Conservation (phyloP, 2,329 filamentous ascomycete genomes). For the Pestalotiopsis sp. region DNA sequence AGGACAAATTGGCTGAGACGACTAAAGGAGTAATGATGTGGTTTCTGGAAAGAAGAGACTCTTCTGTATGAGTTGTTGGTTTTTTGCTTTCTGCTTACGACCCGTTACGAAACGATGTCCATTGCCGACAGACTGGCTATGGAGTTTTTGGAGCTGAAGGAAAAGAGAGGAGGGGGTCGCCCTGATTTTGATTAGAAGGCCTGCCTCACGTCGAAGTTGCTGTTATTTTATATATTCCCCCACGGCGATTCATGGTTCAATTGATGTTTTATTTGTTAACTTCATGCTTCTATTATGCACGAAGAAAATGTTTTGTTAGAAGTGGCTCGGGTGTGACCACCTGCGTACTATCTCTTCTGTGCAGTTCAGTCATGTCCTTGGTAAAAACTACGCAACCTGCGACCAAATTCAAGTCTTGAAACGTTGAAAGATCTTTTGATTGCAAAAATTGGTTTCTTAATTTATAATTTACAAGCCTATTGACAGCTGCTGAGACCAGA, state of each 20-base stretch:
- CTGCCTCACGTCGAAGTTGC: neutral
- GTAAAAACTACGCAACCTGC: neutral
- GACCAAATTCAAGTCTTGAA: neutral
- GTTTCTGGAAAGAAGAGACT: neutral
- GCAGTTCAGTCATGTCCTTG: neutral
- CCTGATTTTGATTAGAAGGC: neutral
- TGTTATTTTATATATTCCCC: constrained; percentile 8
- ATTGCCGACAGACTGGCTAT: too few species aligned
- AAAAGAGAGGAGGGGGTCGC: neutral
- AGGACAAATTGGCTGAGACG: neutral
- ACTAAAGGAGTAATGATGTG: neutral
- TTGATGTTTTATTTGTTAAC: neutral
- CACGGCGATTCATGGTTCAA: neutral
- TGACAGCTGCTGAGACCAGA: neutral
- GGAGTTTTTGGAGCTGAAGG: neutral
- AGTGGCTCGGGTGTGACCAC: neutral
- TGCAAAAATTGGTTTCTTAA: neutral
- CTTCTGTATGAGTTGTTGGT: neutral
- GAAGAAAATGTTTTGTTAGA: neutral
- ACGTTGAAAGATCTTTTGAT: neutral
- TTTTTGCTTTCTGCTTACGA: neutral
- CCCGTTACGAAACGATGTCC: neutral
- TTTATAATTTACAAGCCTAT: neutral
- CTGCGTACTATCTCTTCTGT: too few species aligned
- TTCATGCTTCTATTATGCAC: neutral